Evolutionary conservation across 345 rosid species (phyloP).

Genomic region (Balakata baccata): DNA sequence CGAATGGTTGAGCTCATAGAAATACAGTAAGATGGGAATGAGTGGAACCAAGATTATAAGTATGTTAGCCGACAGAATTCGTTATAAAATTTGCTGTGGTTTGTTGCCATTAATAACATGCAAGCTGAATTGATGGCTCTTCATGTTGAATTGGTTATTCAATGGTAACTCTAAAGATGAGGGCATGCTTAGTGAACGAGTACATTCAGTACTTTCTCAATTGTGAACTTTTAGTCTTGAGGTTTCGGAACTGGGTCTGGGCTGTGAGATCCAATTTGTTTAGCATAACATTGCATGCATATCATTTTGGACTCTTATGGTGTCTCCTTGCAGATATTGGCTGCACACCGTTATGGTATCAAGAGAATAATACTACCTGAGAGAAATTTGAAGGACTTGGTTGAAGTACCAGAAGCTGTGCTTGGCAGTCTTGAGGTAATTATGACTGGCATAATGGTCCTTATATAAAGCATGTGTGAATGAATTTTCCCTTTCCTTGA

Average conservation of each 20-base stretch:
- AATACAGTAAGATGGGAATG: background rate
- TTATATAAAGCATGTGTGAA: too few relatives aligned
- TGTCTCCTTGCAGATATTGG: slow-evolving; percentile 63
- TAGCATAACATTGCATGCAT: background rate
- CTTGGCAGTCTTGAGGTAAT: slow-evolving; percentile 78
- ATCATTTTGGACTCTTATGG: background rate
- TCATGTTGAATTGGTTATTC: background rate
- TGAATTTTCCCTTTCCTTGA: background rate
- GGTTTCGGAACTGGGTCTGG: background rate
- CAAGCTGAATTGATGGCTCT: background rate
- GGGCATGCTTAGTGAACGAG: background rate
- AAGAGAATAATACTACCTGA: slow-evolving; percentile 94
- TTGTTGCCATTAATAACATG: background rate
- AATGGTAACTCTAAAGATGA: background rate
- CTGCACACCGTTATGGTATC: slow-evolving; percentile 88
- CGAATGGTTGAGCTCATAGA: background rate
- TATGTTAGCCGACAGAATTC: background rate
- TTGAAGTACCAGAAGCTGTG: slow-evolving; percentile 87
- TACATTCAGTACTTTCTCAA: background rate
- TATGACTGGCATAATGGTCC: background rate
- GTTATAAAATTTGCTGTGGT: too few relatives aligned
- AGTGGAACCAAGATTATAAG: background rate
- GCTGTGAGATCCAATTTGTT: background rate
- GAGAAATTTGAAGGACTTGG: slow-evolving; percentile 90
- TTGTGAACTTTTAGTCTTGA: background rate